Percentiles rank a stretch among this genome's conserved stretches.
Conservation (phyloP, 2,329 filamentous ascomycete genomes). For the Endocalyx cinctus region DNA sequence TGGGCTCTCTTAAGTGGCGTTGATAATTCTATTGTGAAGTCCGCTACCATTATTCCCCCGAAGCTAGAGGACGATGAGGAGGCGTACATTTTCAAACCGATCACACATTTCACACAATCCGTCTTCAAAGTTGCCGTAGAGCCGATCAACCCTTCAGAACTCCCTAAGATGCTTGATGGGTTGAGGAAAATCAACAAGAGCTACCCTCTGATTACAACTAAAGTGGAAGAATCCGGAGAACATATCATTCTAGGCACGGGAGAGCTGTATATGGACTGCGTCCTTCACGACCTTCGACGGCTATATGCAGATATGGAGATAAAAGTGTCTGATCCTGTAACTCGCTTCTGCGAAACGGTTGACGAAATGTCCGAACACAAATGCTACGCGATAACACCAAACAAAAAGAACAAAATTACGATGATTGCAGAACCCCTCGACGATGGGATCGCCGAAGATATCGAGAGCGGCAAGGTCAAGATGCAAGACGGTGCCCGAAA, state of each 20-base stretch:
- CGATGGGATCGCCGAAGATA: conserved; percentile 90
- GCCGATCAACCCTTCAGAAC: conserved; percentile 94
- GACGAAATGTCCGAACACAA: conserved; percentile 97
- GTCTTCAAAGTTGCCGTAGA: conserved; percentile 98
- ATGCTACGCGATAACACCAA: conserved; percentile 95
- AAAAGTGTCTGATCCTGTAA: conserved; percentile 97
- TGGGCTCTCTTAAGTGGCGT: conserved; percentile 88
- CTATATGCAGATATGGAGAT: conserved; percentile 99
- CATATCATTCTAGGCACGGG: conserved; percentile 93
- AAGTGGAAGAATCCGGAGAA: conserved; percentile 96
- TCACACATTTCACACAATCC: conserved; percentile 93
- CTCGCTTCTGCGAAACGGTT: conserved; percentile 95
- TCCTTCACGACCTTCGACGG: conserved; percentile 85
- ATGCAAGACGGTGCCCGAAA: conserved; percentile 91
- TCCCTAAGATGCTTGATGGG: conserved; percentile 98
- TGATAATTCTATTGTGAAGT: conserved; percentile 98
- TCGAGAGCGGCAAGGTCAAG: conserved; percentile 82
- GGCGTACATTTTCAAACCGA: conserved; percentile 89
- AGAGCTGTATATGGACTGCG: conserved; percentile 99
- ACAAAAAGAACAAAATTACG: conserved; percentile 99
- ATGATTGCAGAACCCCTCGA: conserved; percentile 97
- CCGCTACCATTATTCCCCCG: conserved; percentile 80
- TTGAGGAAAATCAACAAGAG: conserved; percentile 96
- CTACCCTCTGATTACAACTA: conserved; percentile 91
- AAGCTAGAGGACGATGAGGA: conserved; percentile 83